phyloP scores from a whole-genome alignment of 805 yeast species.

The Komagataella pseudopastoris region DNA sequence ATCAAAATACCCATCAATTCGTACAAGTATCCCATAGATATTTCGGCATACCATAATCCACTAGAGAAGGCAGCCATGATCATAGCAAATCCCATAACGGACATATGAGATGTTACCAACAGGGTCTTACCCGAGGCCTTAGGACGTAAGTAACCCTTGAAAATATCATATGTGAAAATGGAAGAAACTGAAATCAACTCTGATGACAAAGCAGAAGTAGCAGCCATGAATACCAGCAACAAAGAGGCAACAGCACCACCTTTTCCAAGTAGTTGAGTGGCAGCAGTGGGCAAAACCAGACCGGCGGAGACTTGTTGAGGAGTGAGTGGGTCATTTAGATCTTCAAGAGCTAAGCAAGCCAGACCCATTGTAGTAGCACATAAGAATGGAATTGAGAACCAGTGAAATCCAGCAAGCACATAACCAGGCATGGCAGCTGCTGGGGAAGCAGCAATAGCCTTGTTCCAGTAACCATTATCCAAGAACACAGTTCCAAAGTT shows the following conservation, averaged over 20 bases:
- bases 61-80: conserved; percentile 75
- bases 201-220: conserved; percentile 85
- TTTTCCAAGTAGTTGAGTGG: conserved; percentile 71
- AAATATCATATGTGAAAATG: conserved; percentile 74
- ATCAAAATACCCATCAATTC: conserved; percentile 85
- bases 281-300: conserved; percentile 63
- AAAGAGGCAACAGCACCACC: conserved; percentile 83
- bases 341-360: conserved; percentile 66
- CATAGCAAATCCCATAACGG: conserved; percentile 44
- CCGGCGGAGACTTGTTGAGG: conserved; percentile 71
- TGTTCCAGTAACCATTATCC: conserved; percentile 83
- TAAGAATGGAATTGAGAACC: conserved; percentile 85
- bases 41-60: conserved; percentile 70
- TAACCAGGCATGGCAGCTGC: conserved; percentile 81
- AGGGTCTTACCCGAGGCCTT: conserved; percentile 62
- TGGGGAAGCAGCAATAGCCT: conserved; percentile 78
- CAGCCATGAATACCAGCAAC: conserved; percentile 79
- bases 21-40: conserved; percentile 78
- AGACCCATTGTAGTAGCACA: conserved; percentile 78
- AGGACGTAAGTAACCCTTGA: conserved; percentile 71
- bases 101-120: conserved; percentile 51
- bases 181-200: conserved; percentile 84
- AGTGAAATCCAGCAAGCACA: conserved; percentile 75
- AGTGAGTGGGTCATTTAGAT: conserved; percentile 38
- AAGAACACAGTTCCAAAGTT: conserved; percentile 82